Percentiles rank a stretch among this genome's conserved stretches.
Conservation (phyloP, 2,329 filamentous ascomycete species). For the Ilyonectria robusta region DNA sequence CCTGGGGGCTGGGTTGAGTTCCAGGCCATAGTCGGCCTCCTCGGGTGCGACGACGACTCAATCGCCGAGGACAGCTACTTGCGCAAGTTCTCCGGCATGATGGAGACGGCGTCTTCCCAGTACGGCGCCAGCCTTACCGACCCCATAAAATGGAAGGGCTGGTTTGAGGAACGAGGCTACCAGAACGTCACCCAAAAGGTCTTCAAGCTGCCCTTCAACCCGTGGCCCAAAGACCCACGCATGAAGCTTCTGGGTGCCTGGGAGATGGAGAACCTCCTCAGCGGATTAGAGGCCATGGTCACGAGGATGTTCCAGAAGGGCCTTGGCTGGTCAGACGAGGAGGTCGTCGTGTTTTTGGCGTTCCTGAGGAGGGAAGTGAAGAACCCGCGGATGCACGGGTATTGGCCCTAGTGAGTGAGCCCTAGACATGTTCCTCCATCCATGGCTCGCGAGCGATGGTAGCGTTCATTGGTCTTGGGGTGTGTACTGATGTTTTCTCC, state of each 20-base stretch:
- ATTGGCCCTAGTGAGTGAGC: slow-evolving; percentile 43
- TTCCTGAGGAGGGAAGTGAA: slow-evolving; percentile 41
- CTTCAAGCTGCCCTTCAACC: slow-evolving; percentile 62
- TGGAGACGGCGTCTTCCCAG: slow-evolving; percentile 47
- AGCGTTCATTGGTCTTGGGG: background rate
- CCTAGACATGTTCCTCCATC: background rate
- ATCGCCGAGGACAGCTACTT: slow-evolving; percentile 42
- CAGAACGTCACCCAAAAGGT: slow-evolving; percentile 61
- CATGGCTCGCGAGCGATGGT: background rate
- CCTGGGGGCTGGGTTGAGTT: slow-evolving; percentile 40
- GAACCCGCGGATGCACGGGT: slow-evolving; percentile 42
- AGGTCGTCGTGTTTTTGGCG: slow-evolving; percentile 40
- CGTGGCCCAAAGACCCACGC: slow-evolving; percentile 64
- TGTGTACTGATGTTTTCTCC: background rate
- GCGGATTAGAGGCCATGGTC: slow-evolving; percentile 48
- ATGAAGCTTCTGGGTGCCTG: slow-evolving; percentile 63
- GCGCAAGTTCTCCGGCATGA: slow-evolving; percentile 45
- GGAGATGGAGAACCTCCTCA: slow-evolving; percentile 45
- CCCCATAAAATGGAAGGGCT: slow-evolving; percentile 47
- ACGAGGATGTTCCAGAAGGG: slow-evolving; percentile 52
- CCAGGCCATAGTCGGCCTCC: slow-evolving; percentile 42
- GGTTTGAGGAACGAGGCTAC: slow-evolving; percentile 66
- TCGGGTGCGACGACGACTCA: slow-evolving; percentile 41
- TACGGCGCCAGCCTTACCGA: slow-evolving; percentile 49
- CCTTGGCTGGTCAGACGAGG: slow-evolving; percentile 40